Base-by-base conservation (phyloP, 257 asterid genomes). In the Jasminum sambac region DNA sequence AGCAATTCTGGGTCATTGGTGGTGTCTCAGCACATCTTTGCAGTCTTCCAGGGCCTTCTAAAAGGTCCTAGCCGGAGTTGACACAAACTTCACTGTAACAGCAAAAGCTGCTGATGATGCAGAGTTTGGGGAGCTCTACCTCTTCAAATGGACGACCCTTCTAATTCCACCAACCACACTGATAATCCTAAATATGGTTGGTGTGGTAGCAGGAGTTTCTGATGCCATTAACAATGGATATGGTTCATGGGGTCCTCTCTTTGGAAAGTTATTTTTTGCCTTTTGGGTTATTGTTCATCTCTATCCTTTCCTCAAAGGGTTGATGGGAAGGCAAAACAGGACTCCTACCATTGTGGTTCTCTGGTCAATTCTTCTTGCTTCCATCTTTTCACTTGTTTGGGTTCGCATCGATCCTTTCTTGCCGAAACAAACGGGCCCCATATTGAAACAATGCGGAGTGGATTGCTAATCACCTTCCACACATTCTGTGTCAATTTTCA, bases 241-340 rank as follows among this genome's bases (percentile, higher is more conserved):
- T 39, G 86, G 85, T 16, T 84, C 90, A 4, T 90, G 96, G 96
- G 96, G 96, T 63, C 92, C 95, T 13, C 84, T 89, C 34, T 89
- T 89, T 3, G 96, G 96, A 25, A 90, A 88, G 74, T 74, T 90
- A 19, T 88, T 90, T 79, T 90, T 90, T n/a, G 88, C 96, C 64
- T 86, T 90, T 23, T 90, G 96, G 96, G 97, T 90, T 76, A 90
- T 90, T 62, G 89, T 90, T 59, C 97, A 88, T 81, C 91, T 88
- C 52, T 86, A 90, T 69, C 97, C 97, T 40, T 90, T 90, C 88
- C 88, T 90, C 11, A 90, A 90, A 75, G 97, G 97, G 11, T 70
- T 90, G 79, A 89, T 87, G 95, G 97, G 96, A 67, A 87, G 88
- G 76, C 95, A 90, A 66, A 89, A 90, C 80, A 80, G 92, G 83